Evolutionary conservation across 805 yeast genomes (phyloP), one percentile per base, ranked within the genome.

Genomic region (Wickerhamomyces xylosicus): DNA sequence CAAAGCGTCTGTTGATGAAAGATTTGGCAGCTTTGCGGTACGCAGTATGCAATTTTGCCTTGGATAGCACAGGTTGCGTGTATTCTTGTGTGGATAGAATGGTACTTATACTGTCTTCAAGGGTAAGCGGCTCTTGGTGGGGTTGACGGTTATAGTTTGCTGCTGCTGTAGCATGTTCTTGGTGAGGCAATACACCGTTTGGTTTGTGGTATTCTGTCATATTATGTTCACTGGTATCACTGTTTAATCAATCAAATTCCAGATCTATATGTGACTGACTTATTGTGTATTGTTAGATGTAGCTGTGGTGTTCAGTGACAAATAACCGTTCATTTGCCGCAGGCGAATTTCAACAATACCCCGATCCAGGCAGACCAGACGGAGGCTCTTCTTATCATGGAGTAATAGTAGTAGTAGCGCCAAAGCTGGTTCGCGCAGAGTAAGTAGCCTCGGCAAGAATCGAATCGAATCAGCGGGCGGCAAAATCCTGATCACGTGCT

Each of bases 1-100:
- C 40, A 34, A 53, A 53, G 36, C 41, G 47, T 44, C 45, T 50
- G 36, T 52, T 53, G 37, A 53, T 44, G 42, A 54, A 54, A 13
- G 46, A 15, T 29, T 45, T 54, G 3, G 56, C 52, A 15, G 52
- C 43, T 33, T 47, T 50, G 11, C 47, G 45, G 34, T 50, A 53
- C 4, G 41, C 6, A 8, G 17, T 37, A 19, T 39, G 37, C 29
- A 19, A 38, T 11, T 41, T 41, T 3, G 45, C 35, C 27, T 40
- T 38, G 29, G 34, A 39, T 31, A 42, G 46, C 9, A 42, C 34
- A 4, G 41, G 35, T 11, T 38, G 19, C 14, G n/a, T 28, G n/a
- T 35, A 19, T 6, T 39, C 28, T 20, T 39, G 37, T n/a, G 22
- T 31, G 7, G 38, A 37, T 8, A 47, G 40, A 8, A 46, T 18